Percentiles rank a stretch among this genome's conserved stretches.
These are phyloP conservation scores for Colletotrichum eleusines DNA, from an alignment of 2,329 filamentous ascomycete genomes.

Conservation along the genomic window DNA sequence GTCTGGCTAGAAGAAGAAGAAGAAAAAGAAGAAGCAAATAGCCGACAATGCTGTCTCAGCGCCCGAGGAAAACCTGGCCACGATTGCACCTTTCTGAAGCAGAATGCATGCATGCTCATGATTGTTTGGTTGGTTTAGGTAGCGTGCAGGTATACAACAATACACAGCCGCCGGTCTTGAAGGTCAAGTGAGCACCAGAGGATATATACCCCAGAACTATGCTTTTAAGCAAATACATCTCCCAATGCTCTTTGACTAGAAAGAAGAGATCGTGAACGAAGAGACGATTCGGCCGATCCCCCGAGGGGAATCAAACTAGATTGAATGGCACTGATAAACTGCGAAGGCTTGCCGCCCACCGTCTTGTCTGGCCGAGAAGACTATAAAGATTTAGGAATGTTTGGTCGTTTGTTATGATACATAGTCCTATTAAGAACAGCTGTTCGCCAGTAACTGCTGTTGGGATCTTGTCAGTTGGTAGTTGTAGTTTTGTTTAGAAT, in stretches of 20 bases:
- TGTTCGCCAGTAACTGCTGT: neutral
- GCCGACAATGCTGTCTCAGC: neutral
- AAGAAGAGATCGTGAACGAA: neutral
- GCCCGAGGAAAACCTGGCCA: neutral
- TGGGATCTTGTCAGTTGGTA: neutral
- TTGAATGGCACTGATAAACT: too few species aligned
- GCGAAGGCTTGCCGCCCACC: neutral
- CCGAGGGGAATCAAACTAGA: neutral
- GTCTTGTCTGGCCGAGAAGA: neutral
- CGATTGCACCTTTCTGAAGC: neutral
- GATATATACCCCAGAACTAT: neutral
- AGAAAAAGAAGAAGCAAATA: neutral
- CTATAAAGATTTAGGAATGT: neutral
- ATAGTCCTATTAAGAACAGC: neutral
- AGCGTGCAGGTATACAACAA: neutral
- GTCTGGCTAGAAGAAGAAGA: too few species aligned
- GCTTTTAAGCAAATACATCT: neutral
- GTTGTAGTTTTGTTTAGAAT: slow-evolving; percentile 7
- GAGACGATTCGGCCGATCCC: neutral
- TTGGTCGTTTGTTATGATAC: neutral
- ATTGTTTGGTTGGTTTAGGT: neutral
- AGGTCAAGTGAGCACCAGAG: neutral
- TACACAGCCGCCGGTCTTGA: neutral
- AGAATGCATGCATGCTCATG: neutral
- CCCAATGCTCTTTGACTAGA: neutral